phyloP scores from a whole-genome alignment of 768 basidiomycete species.

The Hortiboletus campestris region DNA sequence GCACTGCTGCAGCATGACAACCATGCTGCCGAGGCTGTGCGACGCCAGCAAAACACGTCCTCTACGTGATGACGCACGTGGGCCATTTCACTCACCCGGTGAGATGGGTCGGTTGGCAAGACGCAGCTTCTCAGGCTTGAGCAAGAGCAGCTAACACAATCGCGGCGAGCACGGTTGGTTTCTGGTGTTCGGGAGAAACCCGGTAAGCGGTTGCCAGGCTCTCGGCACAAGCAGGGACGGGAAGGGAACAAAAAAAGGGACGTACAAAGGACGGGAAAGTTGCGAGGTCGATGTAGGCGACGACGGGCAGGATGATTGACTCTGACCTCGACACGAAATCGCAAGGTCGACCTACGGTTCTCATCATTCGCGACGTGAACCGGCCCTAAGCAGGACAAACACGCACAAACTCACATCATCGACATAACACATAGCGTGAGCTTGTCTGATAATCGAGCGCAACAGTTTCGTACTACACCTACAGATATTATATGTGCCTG shows the following conservation, averaged over 20 bases:
- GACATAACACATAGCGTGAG: neutral
- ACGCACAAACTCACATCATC: constrained; percentile 21
- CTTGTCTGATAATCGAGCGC: neutral
- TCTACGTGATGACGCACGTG: constrained; percentile 4
- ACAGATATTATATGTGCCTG: constrained; percentile 29
- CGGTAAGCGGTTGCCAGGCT: constrained; percentile 18
- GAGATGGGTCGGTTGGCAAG: constrained; percentile 12
- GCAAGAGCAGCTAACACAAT: constrained; percentile 23
- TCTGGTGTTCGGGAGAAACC: constrained; percentile 21
- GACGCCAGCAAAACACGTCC: constrained; percentile 10
- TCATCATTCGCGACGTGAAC: constrained; percentile 25
- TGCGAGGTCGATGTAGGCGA: constrained; percentile 27
- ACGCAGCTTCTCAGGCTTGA: constrained; percentile 24
- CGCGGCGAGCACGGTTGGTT: constrained; percentile 26
- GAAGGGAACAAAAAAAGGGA: constrained; percentile 1
- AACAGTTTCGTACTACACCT: constrained; percentile 11
- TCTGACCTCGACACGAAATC: constrained; percentile 29
- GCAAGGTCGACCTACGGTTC: constrained; percentile 15
- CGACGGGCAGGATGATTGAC: constrained; percentile 31
- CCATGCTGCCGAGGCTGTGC: constrained; percentile 28
- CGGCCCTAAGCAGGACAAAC: constrained; percentile 36
- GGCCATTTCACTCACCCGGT: constrained; percentile 20
- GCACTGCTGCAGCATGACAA: constrained; percentile 31
- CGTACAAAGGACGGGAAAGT: constrained; percentile 19
- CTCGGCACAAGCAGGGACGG: neutral